phyloP scores from a whole-genome alignment of 1,284 basidiomycete genomes.

The Porphyrellus sp. region DNA sequence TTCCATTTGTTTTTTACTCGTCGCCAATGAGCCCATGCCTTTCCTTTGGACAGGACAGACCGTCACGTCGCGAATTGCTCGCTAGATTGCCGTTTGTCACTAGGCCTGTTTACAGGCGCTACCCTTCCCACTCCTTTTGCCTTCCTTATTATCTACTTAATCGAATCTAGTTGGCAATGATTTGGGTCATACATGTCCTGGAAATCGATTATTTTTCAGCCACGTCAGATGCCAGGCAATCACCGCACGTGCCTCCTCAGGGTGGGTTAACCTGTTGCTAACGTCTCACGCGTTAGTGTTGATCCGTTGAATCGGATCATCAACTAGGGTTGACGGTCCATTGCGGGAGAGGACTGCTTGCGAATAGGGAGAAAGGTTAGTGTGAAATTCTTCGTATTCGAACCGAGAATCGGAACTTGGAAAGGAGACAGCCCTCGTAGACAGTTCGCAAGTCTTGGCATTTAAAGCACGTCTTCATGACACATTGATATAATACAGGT shows the following conservation, averaged over 20 bases:
- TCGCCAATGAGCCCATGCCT: constrained; percentile 7
- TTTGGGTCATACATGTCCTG: constrained; percentile 10
- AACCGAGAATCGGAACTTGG: no score
- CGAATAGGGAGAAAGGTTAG: not conserved
- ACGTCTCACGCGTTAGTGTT: not conserved
- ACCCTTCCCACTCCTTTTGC: constrained; percentile 18
- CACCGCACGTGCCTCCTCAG: not conserved
- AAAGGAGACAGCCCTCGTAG: no score
- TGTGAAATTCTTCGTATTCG: no score
- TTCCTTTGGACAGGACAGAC: constrained; percentile 24
- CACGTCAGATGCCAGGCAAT: not conserved
- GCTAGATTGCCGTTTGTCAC: constrained; percentile 12
- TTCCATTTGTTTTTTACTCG: constrained; percentile 5
- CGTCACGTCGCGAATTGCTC: constrained; percentile 9
- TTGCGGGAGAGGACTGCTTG: not conserved
- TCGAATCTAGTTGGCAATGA: constrained; percentile 28
- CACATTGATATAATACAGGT: no score
- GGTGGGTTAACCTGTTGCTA: not conserved
- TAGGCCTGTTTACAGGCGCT: constrained; percentile 2
- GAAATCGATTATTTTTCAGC: constrained; percentile 10
- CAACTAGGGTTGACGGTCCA: not conserved
- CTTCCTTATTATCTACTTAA: constrained; percentile 31
- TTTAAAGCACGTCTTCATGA: not conserved
- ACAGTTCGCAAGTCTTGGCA: no score
- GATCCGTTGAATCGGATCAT: not conserved